A percentile compares a stretch with the other conserved stretches of the same genome.
Conservation (phyloP, 495 filamentous ascomycete genomes). For the Talaromyces adpressus region DNA sequence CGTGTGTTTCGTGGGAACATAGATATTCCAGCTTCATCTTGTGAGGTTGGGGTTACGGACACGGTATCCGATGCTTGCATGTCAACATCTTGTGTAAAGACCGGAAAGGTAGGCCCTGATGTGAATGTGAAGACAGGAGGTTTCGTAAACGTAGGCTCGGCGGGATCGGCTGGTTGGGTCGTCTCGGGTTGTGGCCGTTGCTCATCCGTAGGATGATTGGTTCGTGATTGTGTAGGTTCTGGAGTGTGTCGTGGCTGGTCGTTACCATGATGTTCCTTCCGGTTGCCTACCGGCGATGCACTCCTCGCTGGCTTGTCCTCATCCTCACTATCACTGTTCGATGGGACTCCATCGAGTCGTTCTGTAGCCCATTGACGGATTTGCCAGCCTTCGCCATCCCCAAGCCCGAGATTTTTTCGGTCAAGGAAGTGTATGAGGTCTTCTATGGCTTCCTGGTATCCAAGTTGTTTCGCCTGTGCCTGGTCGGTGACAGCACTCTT, state of each 20-base stretch:
- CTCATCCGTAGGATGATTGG: slow-evolving; percentile 38
- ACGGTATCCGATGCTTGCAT: slow-evolving; percentile 13
- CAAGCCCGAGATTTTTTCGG: slow-evolving; percentile 65
- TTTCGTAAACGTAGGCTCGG: slow-evolving; percentile 18
- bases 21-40: slow-evolving; percentile 41
- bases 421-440: slow-evolving; percentile 82
- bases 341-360: slow-evolving; percentile 55
- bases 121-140: slow-evolving; percentile 59
- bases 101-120: slow-evolving; percentile 52
- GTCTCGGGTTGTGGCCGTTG: slow-evolving; percentile 19
- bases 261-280: slow-evolving; percentile 39
- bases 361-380: slow-evolving; percentile 83
- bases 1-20: slow-evolving; percentile 46
- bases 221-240: slow-evolving; percentile 31
- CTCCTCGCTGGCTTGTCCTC: slow-evolving; percentile 54
- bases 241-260: slow-evolving; percentile 24
- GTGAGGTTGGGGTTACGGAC: slow-evolving; percentile 15
- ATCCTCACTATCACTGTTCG: slow-evolving; percentile 64
- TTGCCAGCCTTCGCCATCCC: slow-evolving; percentile 72
- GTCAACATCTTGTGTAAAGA: slow-evolving; percentile 23
- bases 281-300: slow-evolving; percentile 54
- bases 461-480: slow-evolving; percentile 63
- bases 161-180: slow-evolving; percentile 18
- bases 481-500: slow-evolving; percentile 77
- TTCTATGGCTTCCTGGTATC: slow-evolving; percentile 92